These are phyloP conservation scores for Leptographium lundbergii DNA, from an alignment of 2,329 filamentous ascomycete genomes.

Conservation along the genomic window DNA sequence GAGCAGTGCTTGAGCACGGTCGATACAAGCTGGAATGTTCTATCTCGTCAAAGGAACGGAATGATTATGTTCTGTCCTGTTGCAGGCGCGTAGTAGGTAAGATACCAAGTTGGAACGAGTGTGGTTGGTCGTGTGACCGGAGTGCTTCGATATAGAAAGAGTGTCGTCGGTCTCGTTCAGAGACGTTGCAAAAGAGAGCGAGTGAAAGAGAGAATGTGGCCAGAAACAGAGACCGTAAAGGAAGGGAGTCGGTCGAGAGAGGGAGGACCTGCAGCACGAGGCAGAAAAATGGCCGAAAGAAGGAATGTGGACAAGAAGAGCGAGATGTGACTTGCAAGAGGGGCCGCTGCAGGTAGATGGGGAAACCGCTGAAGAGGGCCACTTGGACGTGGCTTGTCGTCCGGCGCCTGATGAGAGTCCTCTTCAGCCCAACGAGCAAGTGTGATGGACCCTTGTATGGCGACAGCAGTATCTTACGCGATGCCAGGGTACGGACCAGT, in stretches of 20 bases:
- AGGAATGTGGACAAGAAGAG: conserved; percentile 6
- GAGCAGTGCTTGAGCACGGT: neutral
- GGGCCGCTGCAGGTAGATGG: neutral
- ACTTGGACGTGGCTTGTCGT: neutral
- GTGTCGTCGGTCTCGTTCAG: neutral
- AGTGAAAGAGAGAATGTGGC: neutral
- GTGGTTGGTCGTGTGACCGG: neutral
- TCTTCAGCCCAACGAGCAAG: neutral
- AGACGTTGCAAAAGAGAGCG: neutral
- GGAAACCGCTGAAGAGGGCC: neutral
- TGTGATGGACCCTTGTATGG: no score
- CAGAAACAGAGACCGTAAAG: neutral
- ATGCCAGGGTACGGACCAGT: neutral
- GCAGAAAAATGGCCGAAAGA: conserved; percentile 1
- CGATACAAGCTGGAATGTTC: neutral
- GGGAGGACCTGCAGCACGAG: neutral
- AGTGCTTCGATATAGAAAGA: neutral
- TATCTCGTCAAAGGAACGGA: neutral
- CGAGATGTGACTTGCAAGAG: neutral
- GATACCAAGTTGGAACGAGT: neutral
- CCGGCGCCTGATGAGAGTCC: neutral
- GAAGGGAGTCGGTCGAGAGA: conserved; percentile 6
- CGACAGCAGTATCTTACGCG: neutral
- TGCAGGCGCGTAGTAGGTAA: neutral
- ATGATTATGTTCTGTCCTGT: neutral